Conservation (phyloP, 495 filamentous ascomycete species). For the Neurospora terricola region DNA sequence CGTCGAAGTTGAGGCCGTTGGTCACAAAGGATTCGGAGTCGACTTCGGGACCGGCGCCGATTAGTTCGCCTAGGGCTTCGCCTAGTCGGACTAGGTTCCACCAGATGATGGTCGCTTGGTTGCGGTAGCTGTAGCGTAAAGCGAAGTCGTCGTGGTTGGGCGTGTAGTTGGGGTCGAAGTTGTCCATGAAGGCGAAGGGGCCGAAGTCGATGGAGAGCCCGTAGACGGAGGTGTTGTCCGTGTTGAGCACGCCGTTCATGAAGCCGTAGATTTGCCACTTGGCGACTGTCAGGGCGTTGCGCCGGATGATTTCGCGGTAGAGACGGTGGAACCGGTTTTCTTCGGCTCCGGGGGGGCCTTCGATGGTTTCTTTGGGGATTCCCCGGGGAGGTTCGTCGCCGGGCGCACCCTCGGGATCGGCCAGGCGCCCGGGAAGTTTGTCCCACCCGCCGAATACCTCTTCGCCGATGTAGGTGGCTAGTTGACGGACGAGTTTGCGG, state of each 20-base stretch:
- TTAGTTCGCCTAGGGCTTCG: constrained; percentile 80
- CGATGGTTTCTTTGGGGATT: constrained; percentile 44
- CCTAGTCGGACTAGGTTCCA: constrained; percentile 94
- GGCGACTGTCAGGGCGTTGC: constrained; percentile 83
- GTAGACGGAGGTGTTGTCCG: constrained; percentile 88
- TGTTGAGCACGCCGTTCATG: constrained; percentile 92
- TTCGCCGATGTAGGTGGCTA: constrained; percentile 76
- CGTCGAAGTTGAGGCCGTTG: constrained; percentile 59
- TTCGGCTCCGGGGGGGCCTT: constrained; percentile 53
- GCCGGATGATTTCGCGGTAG: constrained; percentile 76
- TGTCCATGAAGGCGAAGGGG: constrained; percentile 93
- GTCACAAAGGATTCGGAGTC: constrained; percentile 61
- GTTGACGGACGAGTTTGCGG: constrained; percentile 54
- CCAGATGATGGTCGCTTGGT: constrained; percentile 95
- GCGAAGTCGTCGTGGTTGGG: constrained; percentile 92
- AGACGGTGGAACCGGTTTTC: constrained; percentile 82
- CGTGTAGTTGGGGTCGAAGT: constrained; percentile 88
- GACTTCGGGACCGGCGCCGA: constrained; percentile 59
- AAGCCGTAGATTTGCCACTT: constrained; percentile 96
- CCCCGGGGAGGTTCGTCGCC: constrained; percentile 32
- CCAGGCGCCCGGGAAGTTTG: constrained; percentile 52
- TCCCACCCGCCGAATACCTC: constrained; percentile 82
- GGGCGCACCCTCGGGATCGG: constrained; percentile 31
- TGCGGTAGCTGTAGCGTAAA: constrained; percentile 81
- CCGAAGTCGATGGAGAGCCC: constrained; percentile 89